These are phyloP conservation scores for Euphorbia lathyris DNA, from an alignment of 345 rosid genomes.

Conservation along the genomic window DNA sequence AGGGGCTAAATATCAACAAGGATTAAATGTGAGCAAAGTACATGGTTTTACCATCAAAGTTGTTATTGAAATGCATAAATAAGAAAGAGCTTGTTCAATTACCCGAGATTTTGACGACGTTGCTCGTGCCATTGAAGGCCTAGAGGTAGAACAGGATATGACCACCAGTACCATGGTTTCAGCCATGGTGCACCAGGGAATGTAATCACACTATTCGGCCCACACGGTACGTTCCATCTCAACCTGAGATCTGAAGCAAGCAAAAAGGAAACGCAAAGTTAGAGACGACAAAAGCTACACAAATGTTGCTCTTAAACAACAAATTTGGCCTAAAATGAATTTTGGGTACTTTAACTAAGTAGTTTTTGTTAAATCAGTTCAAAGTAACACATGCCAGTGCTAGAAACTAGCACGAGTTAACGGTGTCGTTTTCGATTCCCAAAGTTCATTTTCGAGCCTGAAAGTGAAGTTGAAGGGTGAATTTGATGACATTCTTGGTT, in stretches of 20 bases:
- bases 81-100: constrained; percentile 4
- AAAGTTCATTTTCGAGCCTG: too few relatives aligned
- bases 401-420: too few relatives aligned
- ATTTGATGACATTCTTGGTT: too few relatives aligned
- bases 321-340: too few relatives aligned
- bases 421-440: too few relatives aligned
- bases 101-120: constrained; percentile 76
- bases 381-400: too few relatives aligned
- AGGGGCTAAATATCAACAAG: too few relatives aligned
- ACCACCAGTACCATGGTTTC: constrained; percentile 99
- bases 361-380: too few relatives aligned
- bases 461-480: too few relatives aligned
- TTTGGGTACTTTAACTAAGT: too few relatives aligned
- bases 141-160: constrained; percentile 93
- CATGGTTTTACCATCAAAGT: background rate
- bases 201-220: constrained; percentile 90
- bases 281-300: background rate
- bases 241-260: constrained; percentile 63
- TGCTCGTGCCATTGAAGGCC: constrained; percentile 82
- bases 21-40: too few relatives aligned
- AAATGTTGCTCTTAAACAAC: too few relatives aligned
- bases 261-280: background rate
- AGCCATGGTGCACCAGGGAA: constrained; percentile 93
- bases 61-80: background rate
- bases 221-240: constrained; percentile 90